Base-by-base conservation (phyloP, 192 early-diverging fungal genomes). In the Coemansia sp. region DNA sequence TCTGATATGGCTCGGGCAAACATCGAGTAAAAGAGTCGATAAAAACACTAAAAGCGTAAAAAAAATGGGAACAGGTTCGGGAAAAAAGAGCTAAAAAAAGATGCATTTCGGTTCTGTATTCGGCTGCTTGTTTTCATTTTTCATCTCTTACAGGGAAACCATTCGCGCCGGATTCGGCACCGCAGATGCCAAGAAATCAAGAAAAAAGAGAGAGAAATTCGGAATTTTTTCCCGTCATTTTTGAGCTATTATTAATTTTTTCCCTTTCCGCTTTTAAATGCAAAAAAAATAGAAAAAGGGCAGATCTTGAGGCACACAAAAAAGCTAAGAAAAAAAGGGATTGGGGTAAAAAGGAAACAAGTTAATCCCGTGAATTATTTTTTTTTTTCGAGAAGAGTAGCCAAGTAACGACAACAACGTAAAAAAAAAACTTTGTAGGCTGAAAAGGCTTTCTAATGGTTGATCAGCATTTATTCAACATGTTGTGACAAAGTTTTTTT, bases 341-440 rank as follows among this genome's bases (percentile, higher is more conserved):
- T 56, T 56, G 55, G 55, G 55, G 55, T 0, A 31, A 30, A 22
- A 54, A 22, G 28, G 55, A 5, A 56, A 56, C n/a, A 30, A 2
- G 12, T 55, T 29, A 55, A 55, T 55, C 28, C 52, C 52, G 52
- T 29, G 50, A 25, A 25, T 25, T 45, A 52, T 52, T 55, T 55
- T 55, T 55, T 29, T 4, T 30, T 30, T 7, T 30, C 8, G 7
- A 55, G 8, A 55, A 55, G 18, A 30, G 29, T 5, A 45, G 5
- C 5, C 42, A 45, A 16, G 1, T 25, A 25, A 25, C 22, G 1
- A 25, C 22, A 25, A n/a, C n/a, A n/a, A 45, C 34, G 34, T 16
- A 45, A 55, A 56, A 32, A 56, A 56, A 32, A 20, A 17, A 28
- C 5, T 56, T 56, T 32, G 52, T 28, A 29, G n/a, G n/a, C 12